Evolutionary conservation across 78 protist species (phyloP), one percentile per base, ranked within the genome.

Genomic region (Dictyostelium brefeldianum): DNA sequence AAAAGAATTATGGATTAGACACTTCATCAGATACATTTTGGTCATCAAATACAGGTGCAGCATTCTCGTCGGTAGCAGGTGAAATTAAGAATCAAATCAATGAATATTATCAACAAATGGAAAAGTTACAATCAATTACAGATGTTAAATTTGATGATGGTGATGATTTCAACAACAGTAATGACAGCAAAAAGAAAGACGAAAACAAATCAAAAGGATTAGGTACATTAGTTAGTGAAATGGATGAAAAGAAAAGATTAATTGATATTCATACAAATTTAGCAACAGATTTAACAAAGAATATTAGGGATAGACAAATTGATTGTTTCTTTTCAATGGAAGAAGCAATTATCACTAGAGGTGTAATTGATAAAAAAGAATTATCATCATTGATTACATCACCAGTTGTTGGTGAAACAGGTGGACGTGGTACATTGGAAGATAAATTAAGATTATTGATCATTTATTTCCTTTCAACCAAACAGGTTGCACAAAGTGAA

Each of bases 401-500:
- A 14, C 87, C 83, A 36, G 27, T 77, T 1, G 57, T 77, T 31
- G 93, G 93, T 12, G 80, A 50, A 46, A 56, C 48, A 17, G 93
- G 93, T 56, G 83, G 90, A 18, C 87, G 90, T 64, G 95, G 95
- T n/a, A 94, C 96, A 5, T 47, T 93, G 17, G 87, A 53, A 8
- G 98, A 97, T 67, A 95, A 96, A 91, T 27, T 97, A 6, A 87
- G 98, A n/a, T 83, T 97, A 29, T 74, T 92, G 5, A 27, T 96
- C 41, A 95, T 97, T 57, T 92, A 89, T 50, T 89, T 46, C 43
- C 56, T 96, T 18, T 51, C 81, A 5, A 89, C 95, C 0, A 70
- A 41, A 31, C n/a, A 57, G 8, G 46, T 70, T 17, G 41, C 94
- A 41, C 47, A 29, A 17, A 18, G 57, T 27, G 96, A 91, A 29